phyloP scores from a whole-genome alignment of 441 rosid genomes.

The Gossypium lobatum region DNA sequence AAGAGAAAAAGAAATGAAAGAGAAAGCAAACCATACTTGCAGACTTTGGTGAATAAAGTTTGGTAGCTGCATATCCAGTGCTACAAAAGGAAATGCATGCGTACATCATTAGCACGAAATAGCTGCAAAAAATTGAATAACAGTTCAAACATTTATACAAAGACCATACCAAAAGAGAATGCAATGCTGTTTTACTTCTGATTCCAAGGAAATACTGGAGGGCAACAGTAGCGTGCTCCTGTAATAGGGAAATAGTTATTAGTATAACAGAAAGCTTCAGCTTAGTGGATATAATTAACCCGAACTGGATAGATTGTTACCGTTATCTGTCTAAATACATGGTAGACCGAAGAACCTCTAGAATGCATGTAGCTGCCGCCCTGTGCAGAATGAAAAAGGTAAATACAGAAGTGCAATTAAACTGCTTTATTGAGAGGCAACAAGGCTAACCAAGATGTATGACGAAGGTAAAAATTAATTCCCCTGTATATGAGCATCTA shows the following conservation, averaged over 20 bases:
- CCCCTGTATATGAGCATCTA: neutral
- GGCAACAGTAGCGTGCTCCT: constrained; percentile 83
- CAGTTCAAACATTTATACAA: constrained; percentile 4
- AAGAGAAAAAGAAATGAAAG: constrained; percentile 7
- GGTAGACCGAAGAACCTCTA: constrained; percentile 67
- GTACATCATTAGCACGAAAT: constrained; percentile 15
- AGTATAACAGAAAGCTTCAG: constrained; percentile 12
- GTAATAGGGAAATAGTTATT: constrained; percentile 17
- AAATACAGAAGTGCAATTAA: constrained; percentile 36
- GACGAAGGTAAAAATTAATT: neutral
- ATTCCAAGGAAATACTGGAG: constrained; percentile 70
- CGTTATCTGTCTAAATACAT: constrained; percentile 66
- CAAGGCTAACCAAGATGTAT: neutral
- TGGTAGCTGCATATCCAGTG: constrained; percentile 84
- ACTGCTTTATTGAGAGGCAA: neutral
- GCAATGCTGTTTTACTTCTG: constrained; percentile 49
- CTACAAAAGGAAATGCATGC: constrained; percentile 29
- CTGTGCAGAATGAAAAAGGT: constrained; percentile 28
- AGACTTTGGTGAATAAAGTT: constrained; percentile 55
- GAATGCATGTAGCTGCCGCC: constrained; percentile 88
- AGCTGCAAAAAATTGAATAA: constrained; percentile 8
- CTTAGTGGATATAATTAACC: constrained; percentile 13
- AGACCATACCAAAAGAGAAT: constrained; percentile 60
- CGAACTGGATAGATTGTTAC: constrained; percentile 28
- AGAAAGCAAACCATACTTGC: constrained; percentile 43